A percentile compares a stretch with the other conserved stretches of the same genome.
Evolutionary conservation across 2,329 filamentous ascomycete species (phyloP).

Genomic region (Didymella pinodella): DNA sequence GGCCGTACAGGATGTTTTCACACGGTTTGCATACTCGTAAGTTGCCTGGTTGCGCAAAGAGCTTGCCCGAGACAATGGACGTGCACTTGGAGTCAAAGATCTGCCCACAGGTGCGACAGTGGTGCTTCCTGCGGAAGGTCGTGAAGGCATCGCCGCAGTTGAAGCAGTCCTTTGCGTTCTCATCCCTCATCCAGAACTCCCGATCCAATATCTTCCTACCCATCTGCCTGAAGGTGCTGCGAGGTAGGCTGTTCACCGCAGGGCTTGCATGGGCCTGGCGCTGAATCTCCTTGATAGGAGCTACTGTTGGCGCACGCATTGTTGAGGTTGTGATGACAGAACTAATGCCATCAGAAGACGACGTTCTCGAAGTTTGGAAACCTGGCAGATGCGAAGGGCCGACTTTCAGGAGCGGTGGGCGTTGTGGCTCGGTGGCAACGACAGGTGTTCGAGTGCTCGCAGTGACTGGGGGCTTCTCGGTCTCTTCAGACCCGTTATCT

Average conservation of each 20-base stretch:
- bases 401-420: conserved; percentile 53
- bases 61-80: conserved; percentile 83
- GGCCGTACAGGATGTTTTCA: conserved; percentile 86
- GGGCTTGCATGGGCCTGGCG: conserved; percentile 30
- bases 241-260: conserved; percentile 52
- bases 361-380: conserved; percentile 55
- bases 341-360: conserved; percentile 56
- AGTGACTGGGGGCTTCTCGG: conserved; percentile 31
- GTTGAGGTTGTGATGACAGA: conserved; percentile 48
- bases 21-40: conserved; percentile 93
- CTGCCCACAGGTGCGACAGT: conserved; percentile 94
- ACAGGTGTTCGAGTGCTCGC: conserved; percentile 36
- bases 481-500: conserved; percentile 36
- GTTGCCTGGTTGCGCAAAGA: conserved; percentile 85
- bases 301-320: conserved; percentile 40
- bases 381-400: conserved; percentile 59
- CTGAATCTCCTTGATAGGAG: conserved; percentile 44
- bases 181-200: conserved; percentile 99
- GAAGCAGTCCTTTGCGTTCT: conserved; percentile 97
- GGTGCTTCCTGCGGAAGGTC: conserved; percentile 93
- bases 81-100: conserved; percentile 99
- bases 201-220: conserved; percentile 88
- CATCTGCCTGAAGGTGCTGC: conserved; percentile 63
- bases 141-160: conserved; percentile 89
- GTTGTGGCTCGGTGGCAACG: conserved; percentile 41